phyloP scores from a whole-genome alignment of 495 filamentous ascomycete species.

The Emericellopsis terricola region DNA sequence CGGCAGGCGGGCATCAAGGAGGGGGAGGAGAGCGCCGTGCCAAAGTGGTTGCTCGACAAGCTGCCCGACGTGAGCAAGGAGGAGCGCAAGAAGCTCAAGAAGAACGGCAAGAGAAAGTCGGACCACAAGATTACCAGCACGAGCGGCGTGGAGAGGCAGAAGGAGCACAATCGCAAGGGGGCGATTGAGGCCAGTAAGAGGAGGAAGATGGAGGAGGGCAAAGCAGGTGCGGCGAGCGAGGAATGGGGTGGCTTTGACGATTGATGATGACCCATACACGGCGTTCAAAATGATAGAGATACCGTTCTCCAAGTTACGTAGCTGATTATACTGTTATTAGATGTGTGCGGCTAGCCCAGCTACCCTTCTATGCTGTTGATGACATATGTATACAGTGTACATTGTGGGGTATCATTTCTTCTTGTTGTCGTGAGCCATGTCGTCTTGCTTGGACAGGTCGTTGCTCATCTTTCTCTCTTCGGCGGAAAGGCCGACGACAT shows the following conservation, averaged over 20 bases:
- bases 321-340: too few relatives aligned
- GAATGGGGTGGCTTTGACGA: constrained; percentile 57
- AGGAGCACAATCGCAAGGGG: constrained; percentile 58
- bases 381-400: too few relatives aligned
- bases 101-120: constrained; percentile 44
- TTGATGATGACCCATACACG: constrained; percentile 9
- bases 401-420: too few relatives aligned
- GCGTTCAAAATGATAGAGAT: too few relatives aligned
- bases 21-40: constrained; percentile 27
- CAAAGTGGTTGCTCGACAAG: constrained; percentile 79
- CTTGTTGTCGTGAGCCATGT: too few relatives aligned
- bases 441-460: too few relatives aligned
- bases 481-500: constrained; percentile 29
- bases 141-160: constrained; percentile 68
- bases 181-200: constrained; percentile 56
- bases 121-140: constrained; percentile 76
- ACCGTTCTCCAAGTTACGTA: too few relatives aligned
- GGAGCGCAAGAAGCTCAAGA: constrained; percentile 65
- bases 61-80: constrained; percentile 70
- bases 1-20: constrained; percentile 36
- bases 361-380: too few relatives aligned
- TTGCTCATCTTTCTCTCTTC: too few relatives aligned
- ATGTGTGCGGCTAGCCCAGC: too few relatives aligned
- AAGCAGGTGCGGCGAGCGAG: constrained; percentile 21
- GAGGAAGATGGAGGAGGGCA: constrained; percentile 28